Evolutionary conservation across 306 rosid species (phyloP), one percentile per base, ranked within the genome.

Genomic region (Trichosanthes cucumerina): DNA sequence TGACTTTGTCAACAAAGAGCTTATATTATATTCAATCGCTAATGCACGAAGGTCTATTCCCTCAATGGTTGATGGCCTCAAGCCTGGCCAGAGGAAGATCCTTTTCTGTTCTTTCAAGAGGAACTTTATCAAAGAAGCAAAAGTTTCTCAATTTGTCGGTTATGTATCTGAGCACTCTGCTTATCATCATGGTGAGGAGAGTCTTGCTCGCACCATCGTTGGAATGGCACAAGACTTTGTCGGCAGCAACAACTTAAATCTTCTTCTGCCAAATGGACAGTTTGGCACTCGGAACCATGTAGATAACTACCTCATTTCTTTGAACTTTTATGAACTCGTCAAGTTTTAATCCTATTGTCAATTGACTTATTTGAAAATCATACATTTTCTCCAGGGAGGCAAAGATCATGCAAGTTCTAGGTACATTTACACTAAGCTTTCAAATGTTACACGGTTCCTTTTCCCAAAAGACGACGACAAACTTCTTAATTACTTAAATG

Each of bases 21-120:
- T 93, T 41, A 89, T 93, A 82, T 62, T 90, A 84, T 93, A 89
- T 85, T 93, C 98, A 15, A 84, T 91, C 88, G 96, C 98, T 0
- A 97, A 93, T 85, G 90, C 91, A 62, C 98, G 90, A 53, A 85
- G 97, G 88, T 93, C 97, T 6, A 93, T 93, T 85, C 94, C 98
- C 28, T 90, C 96, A 1, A 86, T 93, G 98, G 91, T 93, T 79
- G 98, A 93, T 82, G 96, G 98, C 70, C 90, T 93, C 68, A 93
- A 93, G 87, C 97, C 98, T 54, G 91, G 93, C 70, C 98, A 93
- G 72, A 89, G 98, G 84, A 93, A 93, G 89, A 93, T 93, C 63
- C 88, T 93, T 19, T 93, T 86, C 78, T 88, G 93, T 49, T 88
- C 97, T 33, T 93, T 93, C 62, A 93, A 91, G 88, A 91, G 90